Conservation (phyloP, 768 basidiomycete species). For the Collybiopsis luxurians region DNA sequence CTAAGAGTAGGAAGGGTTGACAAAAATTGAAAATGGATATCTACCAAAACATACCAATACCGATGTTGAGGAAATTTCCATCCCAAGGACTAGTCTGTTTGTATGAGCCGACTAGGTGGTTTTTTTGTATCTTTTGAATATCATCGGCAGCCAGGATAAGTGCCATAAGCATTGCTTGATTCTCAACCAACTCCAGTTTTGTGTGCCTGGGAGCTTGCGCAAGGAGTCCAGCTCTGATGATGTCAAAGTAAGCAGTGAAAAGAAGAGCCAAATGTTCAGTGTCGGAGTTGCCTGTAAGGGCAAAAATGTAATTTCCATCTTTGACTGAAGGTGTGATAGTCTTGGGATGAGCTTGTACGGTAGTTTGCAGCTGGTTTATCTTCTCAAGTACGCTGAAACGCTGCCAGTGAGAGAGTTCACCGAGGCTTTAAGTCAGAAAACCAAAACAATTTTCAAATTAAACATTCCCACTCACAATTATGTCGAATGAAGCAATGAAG, state of each 20-base stretch:
- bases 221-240: neutral
- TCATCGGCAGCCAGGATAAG: neutral
- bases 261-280: neutral
- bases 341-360: neutral
- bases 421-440: too few species aligned
- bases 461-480: neutral
- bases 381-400: neutral
- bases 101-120: neutral
- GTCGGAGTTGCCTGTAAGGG: neutral
- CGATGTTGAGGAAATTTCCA: neutral
- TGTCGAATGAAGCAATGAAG: neutral
- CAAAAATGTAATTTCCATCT: neutral
- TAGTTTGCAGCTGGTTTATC: neutral
- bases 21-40: too few species aligned
- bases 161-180: neutral
- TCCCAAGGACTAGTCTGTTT: too few species aligned
- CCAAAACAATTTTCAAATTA: too few species aligned
- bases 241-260: neutral
- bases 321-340: neutral
- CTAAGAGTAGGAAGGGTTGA: too few species aligned
- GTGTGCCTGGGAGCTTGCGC: neutral
- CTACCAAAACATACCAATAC: neutral
- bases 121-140: neutral
- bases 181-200: neutral
- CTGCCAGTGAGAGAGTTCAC: neutral